Percentiles rank a stretch among this genome's conserved stretches.
phyloP scores from a whole-genome alignment of 2,329 filamentous ascomycete species.

The Fusarium zealandicum region DNA sequence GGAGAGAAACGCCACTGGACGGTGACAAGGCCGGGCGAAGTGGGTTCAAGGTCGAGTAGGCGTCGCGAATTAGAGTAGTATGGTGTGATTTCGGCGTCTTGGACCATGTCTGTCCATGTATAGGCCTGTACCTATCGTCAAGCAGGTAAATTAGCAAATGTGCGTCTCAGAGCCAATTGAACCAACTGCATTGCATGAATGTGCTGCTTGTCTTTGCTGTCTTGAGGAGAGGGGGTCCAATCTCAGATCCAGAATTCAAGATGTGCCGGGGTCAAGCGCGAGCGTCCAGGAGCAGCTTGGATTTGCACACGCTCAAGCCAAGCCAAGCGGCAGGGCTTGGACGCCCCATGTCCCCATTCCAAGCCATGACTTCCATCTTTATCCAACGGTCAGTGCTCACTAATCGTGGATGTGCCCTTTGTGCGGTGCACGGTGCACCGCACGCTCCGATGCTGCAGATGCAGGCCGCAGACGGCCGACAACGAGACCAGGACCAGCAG shows the following conservation, averaged over 20 bases:
- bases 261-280: conserved; percentile 23
- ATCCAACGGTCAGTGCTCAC: conserved; percentile 23
- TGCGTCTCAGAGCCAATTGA: conserved; percentile 14
- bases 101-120: conserved; percentile 18
- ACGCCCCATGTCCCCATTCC: conserved; percentile 11
- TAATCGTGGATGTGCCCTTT: conserved; percentile 29
- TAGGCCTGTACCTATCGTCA: conserved; percentile 20
- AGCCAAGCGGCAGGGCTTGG: conserved; percentile 27
- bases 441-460: conserved; percentile 37
- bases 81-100: conserved; percentile 39
- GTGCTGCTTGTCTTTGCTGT: conserved; percentile 18
- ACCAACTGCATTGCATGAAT: conserved; percentile 41
- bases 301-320: conserved; percentile 17
- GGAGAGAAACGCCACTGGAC: conserved; percentile 26
- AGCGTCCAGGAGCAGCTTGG: conserved; percentile 28
- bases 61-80: conserved; percentile 23
- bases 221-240: conserved; percentile 33
- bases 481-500: conserved; percentile 34
- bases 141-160: conserved; percentile 28
- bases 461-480: conserved; percentile 31
- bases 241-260: conserved; percentile 34
- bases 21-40: conserved; percentile 32
- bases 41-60: conserved; percentile 34
- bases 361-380: conserved; percentile 27
- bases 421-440: conserved; percentile 39